These are phyloP conservation scores for Candida labiduridarum DNA, from an alignment of 1,139 yeast species.

Conservation along the genomic window DNA sequence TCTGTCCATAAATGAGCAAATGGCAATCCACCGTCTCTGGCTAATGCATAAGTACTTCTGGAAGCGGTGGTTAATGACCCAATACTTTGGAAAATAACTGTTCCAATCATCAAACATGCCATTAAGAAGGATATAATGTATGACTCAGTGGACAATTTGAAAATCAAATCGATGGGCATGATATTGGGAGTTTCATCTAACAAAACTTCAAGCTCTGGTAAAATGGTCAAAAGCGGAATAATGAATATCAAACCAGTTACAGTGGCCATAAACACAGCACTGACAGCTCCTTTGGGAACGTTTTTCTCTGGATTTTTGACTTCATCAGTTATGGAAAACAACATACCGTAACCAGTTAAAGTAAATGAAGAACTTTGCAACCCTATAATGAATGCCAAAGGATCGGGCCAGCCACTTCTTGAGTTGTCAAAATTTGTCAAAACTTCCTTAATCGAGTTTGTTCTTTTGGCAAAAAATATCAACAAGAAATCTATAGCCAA, in stretches of 20 bases:
- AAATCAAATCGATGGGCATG: slow-evolving; percentile 66
- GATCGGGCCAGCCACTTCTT: slow-evolving; percentile 71
- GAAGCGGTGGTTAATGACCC: slow-evolving; percentile 86
- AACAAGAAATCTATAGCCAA: slow-evolving; percentile 64
- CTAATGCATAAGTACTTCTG: slow-evolving; percentile 82
- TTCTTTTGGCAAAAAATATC: slow-evolving; percentile 59
- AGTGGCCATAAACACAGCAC: slow-evolving; percentile 65
- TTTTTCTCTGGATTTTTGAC: slow-evolving; percentile 73
- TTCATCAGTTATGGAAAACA: slow-evolving; percentile 82
- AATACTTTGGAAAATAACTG: slow-evolving; percentile 74
- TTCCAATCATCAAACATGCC: slow-evolving; percentile 67
- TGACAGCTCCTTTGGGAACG: slow-evolving; percentile 76
- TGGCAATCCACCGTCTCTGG: slow-evolving; percentile 88
- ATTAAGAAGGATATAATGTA: slow-evolving; percentile 67
- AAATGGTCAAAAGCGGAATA: slow-evolving; percentile 67
- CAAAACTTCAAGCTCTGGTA: slow-evolving; percentile 62
- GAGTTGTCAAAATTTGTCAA: slow-evolving; percentile 71
- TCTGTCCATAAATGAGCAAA: slow-evolving; percentile 64
- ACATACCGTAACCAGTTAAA: slow-evolving; percentile 79
- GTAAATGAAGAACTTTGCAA: slow-evolving; percentile 80
- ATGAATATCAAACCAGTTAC: slow-evolving; percentile 72
- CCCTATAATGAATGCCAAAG: slow-evolving; percentile 70
- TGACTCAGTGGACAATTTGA: slow-evolving; percentile 70
- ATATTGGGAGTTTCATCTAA: slow-evolving; percentile 65
- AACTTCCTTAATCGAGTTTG: slow-evolving; percentile 60